Evolutionary conservation across 768 basidiomycete genomes (phyloP), one percentile per base, ranked within the genome.

Genomic region (Mycena galericulata): DNA sequence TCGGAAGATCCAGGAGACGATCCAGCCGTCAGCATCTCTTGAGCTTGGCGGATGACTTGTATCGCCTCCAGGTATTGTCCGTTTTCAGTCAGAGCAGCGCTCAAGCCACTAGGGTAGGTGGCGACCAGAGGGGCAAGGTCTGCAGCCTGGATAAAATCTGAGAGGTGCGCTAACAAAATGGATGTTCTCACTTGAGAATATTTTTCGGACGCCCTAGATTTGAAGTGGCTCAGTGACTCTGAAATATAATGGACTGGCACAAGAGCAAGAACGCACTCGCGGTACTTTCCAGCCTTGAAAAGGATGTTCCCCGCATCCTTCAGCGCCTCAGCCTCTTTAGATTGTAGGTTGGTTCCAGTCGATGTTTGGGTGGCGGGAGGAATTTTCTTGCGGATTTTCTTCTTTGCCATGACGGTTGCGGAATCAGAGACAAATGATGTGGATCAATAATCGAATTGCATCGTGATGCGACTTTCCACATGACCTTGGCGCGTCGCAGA

Each of bases 41-140:
- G 40, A 30, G 56, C 56, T 5, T 24, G 56, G 17, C 27, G 40
- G 2, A 58, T 58, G 26, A 41, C 56, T 17, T 30, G 29, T 26
- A 43, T 58, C 22, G 56, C 56, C 22, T 58, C 43, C 18, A 45
- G 40, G 41, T 58, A 58, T 46, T 4, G 17, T 29, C 56, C 56
- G n/a, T 72, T 78, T 77, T 80, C 54, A 62, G 78, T 74, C 18
- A 51, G 24, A 20, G n/a, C 59, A 2, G 50, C 40, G 27, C 54
- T 57, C 43, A 32, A 38, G 26, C 41, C 46, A 9, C 24, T 38
- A 18, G 40, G 26, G 27, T 45, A 58, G 27, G 56, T 12, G 22
- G 41, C 40, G 20, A 58, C 41, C 3, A 29, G n/a, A 30, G 50
- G 50, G 14, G 26, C 50, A 30, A 32, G 29, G 17, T 32, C 46